Evolutionary conservation across 495 filamentous ascomycete genomes (phyloP).

Genomic region (Podospora sp.): DNA sequence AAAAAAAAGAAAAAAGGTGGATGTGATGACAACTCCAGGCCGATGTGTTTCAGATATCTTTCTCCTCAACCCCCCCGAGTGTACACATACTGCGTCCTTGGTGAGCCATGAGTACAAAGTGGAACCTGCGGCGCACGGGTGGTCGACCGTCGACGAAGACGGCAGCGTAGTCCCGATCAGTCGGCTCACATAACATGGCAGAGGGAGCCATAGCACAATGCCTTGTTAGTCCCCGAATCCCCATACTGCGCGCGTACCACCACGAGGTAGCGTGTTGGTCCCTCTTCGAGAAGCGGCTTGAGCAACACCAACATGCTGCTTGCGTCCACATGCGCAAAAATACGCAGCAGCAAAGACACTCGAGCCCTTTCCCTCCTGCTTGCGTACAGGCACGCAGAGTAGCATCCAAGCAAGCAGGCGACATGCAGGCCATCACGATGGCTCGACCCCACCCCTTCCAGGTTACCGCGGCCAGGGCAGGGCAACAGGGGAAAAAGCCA

Average conservation of each 20-base stretch:
- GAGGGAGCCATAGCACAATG: background rate
- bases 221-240: background rate
- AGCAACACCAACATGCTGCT: background rate
- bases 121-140: background rate
- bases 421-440: background rate
- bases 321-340: background rate
- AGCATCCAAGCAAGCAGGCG: background rate
- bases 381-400: background rate
- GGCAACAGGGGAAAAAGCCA: background rate
- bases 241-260: no score
- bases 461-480: constrained; percentile 9
- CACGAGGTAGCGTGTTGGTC: background rate
- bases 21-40: background rate
- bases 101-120: no score
- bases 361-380: background rate
- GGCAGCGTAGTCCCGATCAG: constrained; percentile 12
- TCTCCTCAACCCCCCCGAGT: no score
- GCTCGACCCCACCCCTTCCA: constrained; percentile 1
- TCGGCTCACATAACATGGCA: constrained; percentile 18
- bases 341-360: background rate
- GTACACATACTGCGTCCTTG: no score
- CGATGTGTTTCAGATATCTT: constrained; percentile 12
- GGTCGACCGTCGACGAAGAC: background rate
- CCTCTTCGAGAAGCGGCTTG: background rate
- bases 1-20: background rate